Evolutionary conservation across 179 eudicot species (phyloP), one percentile per base, ranked within the genome.

Genomic region (Silene vulgaris): DNA sequence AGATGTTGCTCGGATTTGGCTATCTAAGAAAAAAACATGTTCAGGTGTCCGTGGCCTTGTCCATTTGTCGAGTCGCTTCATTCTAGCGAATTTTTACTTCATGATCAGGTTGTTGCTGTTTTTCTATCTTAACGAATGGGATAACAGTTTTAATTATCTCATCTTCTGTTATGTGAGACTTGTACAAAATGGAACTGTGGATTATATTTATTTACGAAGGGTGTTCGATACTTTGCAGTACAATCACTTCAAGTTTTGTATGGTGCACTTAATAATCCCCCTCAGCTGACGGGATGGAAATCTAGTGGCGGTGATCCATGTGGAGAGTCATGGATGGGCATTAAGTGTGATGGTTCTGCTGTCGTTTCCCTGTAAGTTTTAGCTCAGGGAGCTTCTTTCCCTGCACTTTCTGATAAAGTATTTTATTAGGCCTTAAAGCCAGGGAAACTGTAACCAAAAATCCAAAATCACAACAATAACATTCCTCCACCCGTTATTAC

Each of bases 301-400:
- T 72, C 90, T 1, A 85, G 75, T 82, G 92, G 88, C 52, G 97
- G 97, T 48, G 99, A 95, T 80, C 99, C 99, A 2, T 95, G 99
- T 87, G 93, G 86, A 69, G 92, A 92, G 83, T 89, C 96, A 64
- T 95, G 99, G 99, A 87, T 79, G 80, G 99, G 99, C 72, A 82
- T 95, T 62, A 80, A 80, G 57, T 95, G 99, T 78, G 87, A 90
- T 61, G 97, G 93, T 67, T 88, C 97, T 40, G 87, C 97, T 65
- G 97, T 95, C 65, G 92, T 88, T 82, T 87, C 97, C 66, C 67
- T 95, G 99, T 95, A 83, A 78, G 96, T 52, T 3, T 71, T 16
- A 37, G 40, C 40, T 50, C 52, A 50, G 8, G 48, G 37, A 54
- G 61, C 23, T 54, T 17, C 52, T 65, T 59, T 19, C 19, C 40